These are phyloP conservation scores for Lentinula novae-zelandiae DNA, from an alignment of 1,284 basidiomycete species.

Conservation along the genomic window DNA sequence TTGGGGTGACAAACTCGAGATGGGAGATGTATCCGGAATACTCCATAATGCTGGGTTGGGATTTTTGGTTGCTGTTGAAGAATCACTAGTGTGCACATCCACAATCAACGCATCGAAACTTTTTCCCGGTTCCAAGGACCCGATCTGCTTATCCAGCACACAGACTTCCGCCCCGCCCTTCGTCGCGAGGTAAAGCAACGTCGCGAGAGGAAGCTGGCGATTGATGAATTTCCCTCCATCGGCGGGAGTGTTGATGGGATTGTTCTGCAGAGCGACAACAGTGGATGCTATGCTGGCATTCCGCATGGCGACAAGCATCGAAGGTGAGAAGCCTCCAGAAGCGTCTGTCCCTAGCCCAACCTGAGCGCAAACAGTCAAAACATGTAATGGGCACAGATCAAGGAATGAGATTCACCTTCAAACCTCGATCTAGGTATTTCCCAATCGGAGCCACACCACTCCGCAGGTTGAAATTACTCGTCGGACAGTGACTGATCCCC, in stretches of 20 bases:
- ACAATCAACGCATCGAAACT: slow-evolving; percentile 88
- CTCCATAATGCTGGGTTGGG: slow-evolving; percentile 63
- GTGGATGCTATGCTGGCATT: slow-evolving; percentile 85
- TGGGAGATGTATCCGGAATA: slow-evolving; percentile 14
- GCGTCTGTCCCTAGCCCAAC: slow-evolving; percentile 91
- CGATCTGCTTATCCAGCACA: slow-evolving; percentile 66
- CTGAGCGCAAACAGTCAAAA: slow-evolving; percentile 31
- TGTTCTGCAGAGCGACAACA: slow-evolving; percentile 49
- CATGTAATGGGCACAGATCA: not conserved
- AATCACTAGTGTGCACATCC: slow-evolving; percentile 39
- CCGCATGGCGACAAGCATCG: slow-evolving; percentile 81
- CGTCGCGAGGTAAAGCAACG: slow-evolving; percentile 89
- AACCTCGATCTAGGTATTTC: slow-evolving; percentile 74
- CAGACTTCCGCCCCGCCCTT: slow-evolving; percentile 89
- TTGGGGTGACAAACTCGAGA: slow-evolving; percentile 11
- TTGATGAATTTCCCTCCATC: slow-evolving; percentile 43
- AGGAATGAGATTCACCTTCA: slow-evolving; percentile 59
- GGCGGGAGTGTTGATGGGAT: slow-evolving; percentile 9
- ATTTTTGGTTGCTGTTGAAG: slow-evolving; percentile 17
- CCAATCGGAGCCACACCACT: slow-evolving; percentile 83
- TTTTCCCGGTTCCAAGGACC: slow-evolving; percentile 79
- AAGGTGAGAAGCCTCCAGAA: slow-evolving; percentile 84
- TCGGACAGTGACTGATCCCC: slow-evolving; percentile 92
- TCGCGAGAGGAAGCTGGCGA: slow-evolving; percentile 68
- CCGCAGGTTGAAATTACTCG: slow-evolving; percentile 87